phyloP scores from a whole-genome alignment of 2,329 filamentous ascomycete species.

The Alternaria arbusti region DNA sequence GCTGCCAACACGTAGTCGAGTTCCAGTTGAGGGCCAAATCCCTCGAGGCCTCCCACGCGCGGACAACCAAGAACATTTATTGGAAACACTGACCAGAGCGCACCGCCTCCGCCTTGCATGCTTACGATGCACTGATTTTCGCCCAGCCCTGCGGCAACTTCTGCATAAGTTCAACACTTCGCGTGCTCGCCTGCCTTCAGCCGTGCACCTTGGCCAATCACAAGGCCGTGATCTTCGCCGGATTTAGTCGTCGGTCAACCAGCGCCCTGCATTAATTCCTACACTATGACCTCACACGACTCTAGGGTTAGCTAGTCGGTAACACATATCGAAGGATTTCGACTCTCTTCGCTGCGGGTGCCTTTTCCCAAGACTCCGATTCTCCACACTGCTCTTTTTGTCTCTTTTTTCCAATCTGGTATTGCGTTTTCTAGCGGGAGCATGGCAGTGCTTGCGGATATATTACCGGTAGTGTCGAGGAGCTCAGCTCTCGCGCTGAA shows the following conservation, averaged over 20 bases:
- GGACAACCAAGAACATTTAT: neutral
- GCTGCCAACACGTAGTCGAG: neutral
- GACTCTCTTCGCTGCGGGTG: conserved; percentile 12
- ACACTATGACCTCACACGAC: conserved; percentile 33
- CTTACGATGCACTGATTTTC: conserved; percentile 14
- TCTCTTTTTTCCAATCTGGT: neutral
- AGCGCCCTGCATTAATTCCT: conserved; percentile 28
- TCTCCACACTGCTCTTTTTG: conserved; percentile 9
- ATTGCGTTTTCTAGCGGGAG: neutral
- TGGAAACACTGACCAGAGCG: conserved; percentile 3
- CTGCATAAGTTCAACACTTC: conserved; percentile 18
- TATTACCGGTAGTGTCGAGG: conserved; percentile 43
- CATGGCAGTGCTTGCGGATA: conserved; percentile 46
- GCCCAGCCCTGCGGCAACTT: conserved; percentile 23
- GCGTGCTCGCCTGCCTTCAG: conserved; percentile 19
- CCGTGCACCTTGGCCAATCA: conserved; percentile 28
- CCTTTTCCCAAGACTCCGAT: conserved; percentile 12
- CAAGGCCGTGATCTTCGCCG: conserved; percentile 17
- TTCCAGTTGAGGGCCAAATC: neutral
- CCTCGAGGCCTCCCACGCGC: neutral
- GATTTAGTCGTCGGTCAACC: conserved; percentile 33
- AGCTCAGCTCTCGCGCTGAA: conserved; percentile 43
- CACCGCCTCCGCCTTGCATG: conserved; percentile 16
- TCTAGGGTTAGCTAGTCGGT: conserved; percentile 14
- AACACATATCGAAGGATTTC: conserved; percentile 27